Conservation (phyloP, 2,329 filamentous ascomycete species). For the Cladosporium sp. region DNA sequence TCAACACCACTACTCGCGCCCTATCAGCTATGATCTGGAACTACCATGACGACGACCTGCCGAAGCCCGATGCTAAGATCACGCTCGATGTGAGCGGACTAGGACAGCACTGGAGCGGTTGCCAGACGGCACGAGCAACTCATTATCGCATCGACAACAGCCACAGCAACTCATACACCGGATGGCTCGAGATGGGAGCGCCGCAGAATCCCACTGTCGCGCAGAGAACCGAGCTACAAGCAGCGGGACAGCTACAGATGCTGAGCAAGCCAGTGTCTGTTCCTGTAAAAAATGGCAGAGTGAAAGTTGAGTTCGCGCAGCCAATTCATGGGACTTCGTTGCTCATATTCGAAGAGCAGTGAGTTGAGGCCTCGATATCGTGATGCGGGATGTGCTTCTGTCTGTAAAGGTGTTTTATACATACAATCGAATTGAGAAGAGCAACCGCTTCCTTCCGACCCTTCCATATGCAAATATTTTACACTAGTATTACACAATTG, state of each 20-base stretch:
- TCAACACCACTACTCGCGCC: neutral
- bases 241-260: neutral
- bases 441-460: neutral
- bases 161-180: neutral
- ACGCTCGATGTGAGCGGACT: neutral
- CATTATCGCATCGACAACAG: neutral
- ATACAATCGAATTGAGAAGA: neutral
- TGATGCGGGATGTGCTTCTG: too few relatives aligned
- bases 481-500: slow-evolving; percentile 19
- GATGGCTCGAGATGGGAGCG: neutral
- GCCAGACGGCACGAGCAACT: neutral
- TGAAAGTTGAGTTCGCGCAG: neutral
- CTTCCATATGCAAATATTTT: neutral
- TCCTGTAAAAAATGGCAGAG: neutral
- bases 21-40: neutral
- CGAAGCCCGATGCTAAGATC: neutral
- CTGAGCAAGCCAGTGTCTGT: neutral
- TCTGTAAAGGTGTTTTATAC: neutral
- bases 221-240: neutral
- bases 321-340: neutral
- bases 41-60: neutral
- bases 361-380: neutral
- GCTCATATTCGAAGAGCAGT: neutral
- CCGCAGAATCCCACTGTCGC: neutral
- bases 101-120: neutral